Evolutionary conservation across 345 rosid genomes (phyloP).

Genomic region (Populus deltoides): DNA sequence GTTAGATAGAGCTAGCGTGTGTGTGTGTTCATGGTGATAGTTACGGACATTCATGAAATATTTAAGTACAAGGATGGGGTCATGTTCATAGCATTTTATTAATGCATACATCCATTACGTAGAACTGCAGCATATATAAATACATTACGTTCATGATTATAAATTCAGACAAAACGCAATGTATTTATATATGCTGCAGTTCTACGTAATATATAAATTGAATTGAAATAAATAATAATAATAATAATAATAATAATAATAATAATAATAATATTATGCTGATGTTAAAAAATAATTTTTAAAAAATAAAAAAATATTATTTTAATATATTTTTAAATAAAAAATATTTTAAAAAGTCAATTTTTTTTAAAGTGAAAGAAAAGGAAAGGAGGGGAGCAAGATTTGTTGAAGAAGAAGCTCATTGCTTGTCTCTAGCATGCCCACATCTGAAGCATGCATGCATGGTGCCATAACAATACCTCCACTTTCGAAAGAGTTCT

Average conservation of each 20-base stretch:
- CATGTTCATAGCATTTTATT: not conserved
- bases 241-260: too few species aligned
- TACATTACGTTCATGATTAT: too few species aligned
- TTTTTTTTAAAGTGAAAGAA: too few species aligned
- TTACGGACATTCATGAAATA: not conserved
- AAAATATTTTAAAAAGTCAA: too few species aligned
- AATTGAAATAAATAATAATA: not conserved
- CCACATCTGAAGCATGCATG: slow-evolving; percentile 39
- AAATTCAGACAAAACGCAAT: too few species aligned
- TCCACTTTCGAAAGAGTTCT: slow-evolving; percentile 27
- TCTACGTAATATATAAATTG: not conserved
- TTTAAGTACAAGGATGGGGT: not conserved
- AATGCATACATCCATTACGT: not conserved
- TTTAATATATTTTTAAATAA: too few species aligned
- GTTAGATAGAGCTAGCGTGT: too few species aligned
- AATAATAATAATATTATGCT: too few species aligned
- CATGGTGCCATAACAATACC: slow-evolving; percentile 33
- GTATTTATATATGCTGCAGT: too few species aligned
- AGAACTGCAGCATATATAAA: too few species aligned
- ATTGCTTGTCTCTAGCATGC: slow-evolving; percentile 32
- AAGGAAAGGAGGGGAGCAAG: not conserved
- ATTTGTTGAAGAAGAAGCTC: slow-evolving; percentile 4
- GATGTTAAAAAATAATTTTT: too few species aligned
- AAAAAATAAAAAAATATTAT: too few species aligned
- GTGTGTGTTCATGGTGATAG: not conserved